Percentiles rank a stretch among this genome's conserved stretches.
These are phyloP conservation scores for Hypsizygus marmoreus DNA, from an alignment of 768 basidiomycete species.

Conservation along the genomic window DNA sequence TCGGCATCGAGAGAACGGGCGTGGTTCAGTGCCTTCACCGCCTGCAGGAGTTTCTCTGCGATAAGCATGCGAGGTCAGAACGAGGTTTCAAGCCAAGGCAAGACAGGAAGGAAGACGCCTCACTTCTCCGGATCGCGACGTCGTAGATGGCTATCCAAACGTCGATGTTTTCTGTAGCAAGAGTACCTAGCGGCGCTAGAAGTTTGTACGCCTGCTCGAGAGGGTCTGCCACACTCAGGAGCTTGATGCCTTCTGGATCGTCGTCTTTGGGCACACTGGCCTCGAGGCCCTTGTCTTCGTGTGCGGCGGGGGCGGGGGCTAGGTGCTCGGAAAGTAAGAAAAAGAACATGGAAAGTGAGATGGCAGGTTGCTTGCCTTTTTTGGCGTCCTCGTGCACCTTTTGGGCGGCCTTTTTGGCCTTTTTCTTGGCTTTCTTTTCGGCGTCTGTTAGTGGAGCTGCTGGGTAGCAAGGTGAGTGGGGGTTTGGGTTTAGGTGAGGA, in stretches of 20 bases:
- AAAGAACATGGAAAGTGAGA: constrained; percentile 6
- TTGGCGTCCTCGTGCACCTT: constrained; percentile 69
- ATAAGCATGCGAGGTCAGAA: constrained; percentile 4
- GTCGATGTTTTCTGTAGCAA: constrained; percentile 56
- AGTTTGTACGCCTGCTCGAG: constrained; percentile 78
- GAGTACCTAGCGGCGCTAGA: constrained; percentile 59
- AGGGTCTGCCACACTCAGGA: constrained; percentile 61
- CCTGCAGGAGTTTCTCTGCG: constrained; percentile 83
- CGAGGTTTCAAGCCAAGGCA: neutral
- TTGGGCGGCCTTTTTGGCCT: constrained; percentile 78
- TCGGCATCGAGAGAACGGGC: constrained; percentile 56
- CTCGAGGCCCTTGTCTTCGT: constrained; percentile 77
- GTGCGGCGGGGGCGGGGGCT: constrained; percentile 35
- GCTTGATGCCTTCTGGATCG: constrained; percentile 79
- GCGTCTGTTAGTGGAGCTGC: constrained; percentile 53
- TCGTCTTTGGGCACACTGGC: constrained; percentile 63
- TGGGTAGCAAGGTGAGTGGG: neutral
- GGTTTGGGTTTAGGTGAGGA: neutral
- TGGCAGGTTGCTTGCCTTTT: constrained; percentile 52
- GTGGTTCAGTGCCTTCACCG: constrained; percentile 62
- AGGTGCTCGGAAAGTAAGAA: neutral
- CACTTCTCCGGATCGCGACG: constrained; percentile 80
- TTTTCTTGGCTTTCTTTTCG: constrained; percentile 84
- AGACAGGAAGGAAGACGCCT: constrained; percentile 25
- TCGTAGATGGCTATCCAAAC: constrained; percentile 80